Evolutionary conservation across 1,139 yeast genomes (phyloP).

Genomic region (Blastobotrys proliferans): DNA sequence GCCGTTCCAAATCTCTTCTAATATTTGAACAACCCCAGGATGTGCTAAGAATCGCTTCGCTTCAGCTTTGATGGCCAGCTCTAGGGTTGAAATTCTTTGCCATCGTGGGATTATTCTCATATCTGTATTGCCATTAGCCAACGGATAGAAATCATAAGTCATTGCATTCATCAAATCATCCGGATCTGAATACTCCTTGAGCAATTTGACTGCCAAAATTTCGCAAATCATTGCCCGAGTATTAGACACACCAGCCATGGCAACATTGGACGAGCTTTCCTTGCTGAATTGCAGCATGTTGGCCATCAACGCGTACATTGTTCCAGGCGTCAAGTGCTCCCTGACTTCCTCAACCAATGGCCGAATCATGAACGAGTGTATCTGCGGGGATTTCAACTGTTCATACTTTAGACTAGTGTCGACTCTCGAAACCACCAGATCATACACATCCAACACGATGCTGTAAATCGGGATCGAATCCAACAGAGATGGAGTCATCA

Average conservation of each 20-base stretch:
- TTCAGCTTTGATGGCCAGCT: conserved; percentile 51
- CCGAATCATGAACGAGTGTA: conserved; percentile 46
- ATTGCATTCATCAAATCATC: conserved; percentile 42
- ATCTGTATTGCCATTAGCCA: conserved; percentile 30
- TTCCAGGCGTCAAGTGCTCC: conserved; percentile 31
- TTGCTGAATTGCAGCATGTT: conserved; percentile 42
- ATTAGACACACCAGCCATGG: conserved; percentile 45
- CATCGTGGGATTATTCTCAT: conserved; percentile 36
- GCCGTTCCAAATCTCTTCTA: conserved; percentile 55
- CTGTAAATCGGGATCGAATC: conserved; percentile 34
- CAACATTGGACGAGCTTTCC: conserved; percentile 48
- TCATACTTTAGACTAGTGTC: conserved; percentile 49
- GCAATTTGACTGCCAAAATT: conserved; percentile 48
- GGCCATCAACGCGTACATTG: conserved; percentile 37
- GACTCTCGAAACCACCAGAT: conserved; percentile 37
- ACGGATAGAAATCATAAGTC: conserved; percentile 40
- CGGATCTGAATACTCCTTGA: conserved; percentile 45
- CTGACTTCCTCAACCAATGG: conserved; percentile 41
- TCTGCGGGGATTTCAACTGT: conserved; percentile 53
- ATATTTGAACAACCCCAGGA: conserved; percentile 49
- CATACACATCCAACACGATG: conserved; percentile 31
- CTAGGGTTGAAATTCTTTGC: conserved; percentile 52
- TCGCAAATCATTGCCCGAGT: conserved; percentile 57
- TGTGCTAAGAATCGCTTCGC: conserved; percentile 55
- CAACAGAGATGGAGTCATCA: conserved; percentile 28